Percentiles rank a stretch among this genome's conserved stretches.
Evolutionary conservation across 805 yeast genomes (phyloP).

Genomic region (Saccharomycopsis javanensis): DNA sequence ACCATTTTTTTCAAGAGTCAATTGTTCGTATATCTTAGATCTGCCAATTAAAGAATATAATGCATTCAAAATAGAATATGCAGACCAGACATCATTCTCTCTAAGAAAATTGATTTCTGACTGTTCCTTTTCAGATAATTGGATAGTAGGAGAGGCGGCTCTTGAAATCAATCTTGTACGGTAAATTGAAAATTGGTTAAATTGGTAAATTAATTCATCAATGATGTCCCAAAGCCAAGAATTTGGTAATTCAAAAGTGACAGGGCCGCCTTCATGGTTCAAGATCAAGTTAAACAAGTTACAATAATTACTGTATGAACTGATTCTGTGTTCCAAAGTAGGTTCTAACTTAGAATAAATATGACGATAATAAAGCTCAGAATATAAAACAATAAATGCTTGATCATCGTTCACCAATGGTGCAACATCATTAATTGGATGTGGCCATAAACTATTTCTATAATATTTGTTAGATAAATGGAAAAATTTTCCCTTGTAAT

Average conservation of each 20-base stretch:
- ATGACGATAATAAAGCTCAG: conserved; percentile 43
- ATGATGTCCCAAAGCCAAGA: conserved; percentile 45
- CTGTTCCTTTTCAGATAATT: conserved; percentile 22
- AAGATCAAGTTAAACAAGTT: conserved; percentile 36
- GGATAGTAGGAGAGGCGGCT: conserved; percentile 16
- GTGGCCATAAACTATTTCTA: conserved; percentile 37
- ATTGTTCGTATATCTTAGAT: conserved; percentile 32
- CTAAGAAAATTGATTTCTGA: conserved; percentile 31
- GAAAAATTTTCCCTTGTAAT: conserved; percentile 37
- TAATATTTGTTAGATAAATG: conserved; percentile 37
- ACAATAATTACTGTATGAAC: conserved; percentile 41
- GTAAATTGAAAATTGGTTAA: conserved; percentile 35
- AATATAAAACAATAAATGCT: conserved; percentile 36
- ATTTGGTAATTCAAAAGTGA: conserved; percentile 36
- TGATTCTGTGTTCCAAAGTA: conserved; percentile 35
- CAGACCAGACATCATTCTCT: conserved; percentile 37
- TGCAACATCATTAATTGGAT: conserved; percentile 33
- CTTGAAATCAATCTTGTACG: conserved; percentile 30
- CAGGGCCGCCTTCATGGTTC: conserved; percentile 35
- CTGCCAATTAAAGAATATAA: conserved; percentile 36
- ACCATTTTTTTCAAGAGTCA: conserved; percentile 26
- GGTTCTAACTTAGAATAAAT: conserved; percentile 37
- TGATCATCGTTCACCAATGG: conserved; percentile 37
- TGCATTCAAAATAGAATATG: conserved; percentile 39
- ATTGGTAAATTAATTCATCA: conserved; percentile 44